A percentile compares a stretch with the other conserved stretches of the same genome.
These are phyloP conservation scores for Phaeosphaeriaceae sp. DNA, from an alignment of 2,329 filamentous ascomycete species.

Conservation along the genomic window DNA sequence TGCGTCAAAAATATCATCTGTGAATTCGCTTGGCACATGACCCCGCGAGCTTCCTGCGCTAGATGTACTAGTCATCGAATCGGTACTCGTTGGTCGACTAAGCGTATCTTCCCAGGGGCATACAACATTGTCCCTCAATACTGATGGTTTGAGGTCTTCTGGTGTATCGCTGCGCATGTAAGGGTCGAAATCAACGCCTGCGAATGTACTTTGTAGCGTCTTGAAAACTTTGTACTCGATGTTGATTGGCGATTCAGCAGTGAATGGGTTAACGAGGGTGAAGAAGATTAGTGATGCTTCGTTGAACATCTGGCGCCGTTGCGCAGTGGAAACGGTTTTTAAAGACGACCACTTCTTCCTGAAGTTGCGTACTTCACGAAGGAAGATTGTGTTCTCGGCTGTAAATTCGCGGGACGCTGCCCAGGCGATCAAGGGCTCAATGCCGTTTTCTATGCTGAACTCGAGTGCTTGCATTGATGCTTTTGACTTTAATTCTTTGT, in stretches of 20 bases:
- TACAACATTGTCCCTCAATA: constrained; percentile 42
- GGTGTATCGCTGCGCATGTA: constrained; percentile 38
- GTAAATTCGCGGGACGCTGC: constrained; percentile 46
- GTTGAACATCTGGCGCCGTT: constrained; percentile 46
- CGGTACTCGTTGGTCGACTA: constrained; percentile 40
- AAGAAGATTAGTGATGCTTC: constrained; percentile 48
- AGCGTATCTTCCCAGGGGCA: constrained; percentile 47
- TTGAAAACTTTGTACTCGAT: constrained; percentile 50
- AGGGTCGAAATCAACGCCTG: constrained; percentile 44
- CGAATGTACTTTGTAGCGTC: constrained; percentile 38
- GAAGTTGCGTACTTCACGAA: constrained; percentile 48
- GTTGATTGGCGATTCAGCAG: constrained; percentile 47
- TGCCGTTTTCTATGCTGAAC: constrained; percentile 42
- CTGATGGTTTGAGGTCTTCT: constrained; percentile 29
- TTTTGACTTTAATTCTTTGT: constrained; percentile 41
- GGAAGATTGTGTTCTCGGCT: constrained; percentile 47
- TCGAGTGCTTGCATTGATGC: constrained; percentile 47
- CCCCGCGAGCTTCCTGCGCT: constrained; percentile 30
- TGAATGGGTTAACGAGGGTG: constrained; percentile 47
- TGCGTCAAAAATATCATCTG: constrained; percentile 40
- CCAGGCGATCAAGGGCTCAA: constrained; percentile 46
- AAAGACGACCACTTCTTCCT: constrained; percentile 42
- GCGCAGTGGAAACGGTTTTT: constrained; percentile 34
- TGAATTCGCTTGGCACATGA: constrained; percentile 45
- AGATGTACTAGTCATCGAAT: constrained; percentile 31